Evolutionary conservation across 306 rosid genomes (phyloP).

Genomic region (Cucumis hystrix): DNA sequence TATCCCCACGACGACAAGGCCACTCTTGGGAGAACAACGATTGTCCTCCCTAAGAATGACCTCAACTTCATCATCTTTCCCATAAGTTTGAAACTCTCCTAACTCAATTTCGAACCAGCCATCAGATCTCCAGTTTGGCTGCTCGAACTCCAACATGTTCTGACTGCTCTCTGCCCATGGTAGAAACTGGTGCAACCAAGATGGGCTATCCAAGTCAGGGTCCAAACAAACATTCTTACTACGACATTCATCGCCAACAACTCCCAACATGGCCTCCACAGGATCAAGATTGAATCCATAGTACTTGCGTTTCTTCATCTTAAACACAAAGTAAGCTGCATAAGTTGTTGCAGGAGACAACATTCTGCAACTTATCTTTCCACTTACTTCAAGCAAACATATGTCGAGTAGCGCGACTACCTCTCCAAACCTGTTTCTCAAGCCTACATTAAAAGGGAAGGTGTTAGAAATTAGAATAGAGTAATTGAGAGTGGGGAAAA

Average conservation of each 20-base stretch:
- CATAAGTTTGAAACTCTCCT: neutral
- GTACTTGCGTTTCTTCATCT: neutral
- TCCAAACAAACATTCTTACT: neutral
- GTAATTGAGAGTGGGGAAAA: too few relatives aligned
- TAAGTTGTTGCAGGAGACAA: neutral
- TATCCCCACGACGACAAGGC: neutral
- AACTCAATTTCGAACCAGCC: constrained; percentile 1
- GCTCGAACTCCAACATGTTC: neutral
- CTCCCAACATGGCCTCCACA: neutral
- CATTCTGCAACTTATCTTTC: neutral
- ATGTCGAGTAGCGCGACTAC: neutral
- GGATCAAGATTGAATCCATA: neutral
- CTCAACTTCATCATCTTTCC: neutral
- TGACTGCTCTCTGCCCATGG: neutral
- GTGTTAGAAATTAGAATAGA: too few relatives aligned
- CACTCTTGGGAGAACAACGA: neutral
- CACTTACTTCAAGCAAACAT: neutral
- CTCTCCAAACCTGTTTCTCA: constrained; percentile 2
- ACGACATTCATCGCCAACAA: neutral
- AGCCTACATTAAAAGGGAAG: neutral
- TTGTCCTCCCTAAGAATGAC: neutral
- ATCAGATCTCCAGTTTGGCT: neutral
- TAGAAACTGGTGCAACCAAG: neutral
- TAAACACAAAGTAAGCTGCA: neutral
- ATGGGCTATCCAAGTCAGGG: neutral